Evolutionary conservation across 2,329 filamentous ascomycete species (phyloP).

Genomic region (Teratosphaeria zuluensis): DNA sequence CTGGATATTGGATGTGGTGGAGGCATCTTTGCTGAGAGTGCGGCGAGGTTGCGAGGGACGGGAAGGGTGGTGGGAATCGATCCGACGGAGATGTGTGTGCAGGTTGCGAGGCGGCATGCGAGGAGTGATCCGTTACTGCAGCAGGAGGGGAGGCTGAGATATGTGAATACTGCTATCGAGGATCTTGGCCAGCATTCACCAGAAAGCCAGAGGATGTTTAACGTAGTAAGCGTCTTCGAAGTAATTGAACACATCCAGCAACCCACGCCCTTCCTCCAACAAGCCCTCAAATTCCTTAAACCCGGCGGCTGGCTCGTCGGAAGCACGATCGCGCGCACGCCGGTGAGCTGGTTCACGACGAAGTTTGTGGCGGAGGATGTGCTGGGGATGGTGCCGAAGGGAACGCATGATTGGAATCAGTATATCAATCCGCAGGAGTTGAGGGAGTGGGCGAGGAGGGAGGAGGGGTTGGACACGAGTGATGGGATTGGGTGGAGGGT

Average conservation of each 20-base stretch:
- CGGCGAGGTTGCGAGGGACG: conserved; percentile 53
- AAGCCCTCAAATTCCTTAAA: conserved; percentile 64
- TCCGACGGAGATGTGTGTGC: conserved; percentile 62
- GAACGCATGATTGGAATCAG: conserved; percentile 94
- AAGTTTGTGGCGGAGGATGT: conserved; percentile 87
- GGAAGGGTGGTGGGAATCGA: conserved; percentile 64
- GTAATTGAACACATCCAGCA: conserved; percentile 86
- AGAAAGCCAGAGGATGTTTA: conserved; percentile 41
- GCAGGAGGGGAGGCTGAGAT: conserved; percentile 48
- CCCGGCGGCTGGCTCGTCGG: conserved; percentile 90
- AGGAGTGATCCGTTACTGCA: conserved; percentile 60
- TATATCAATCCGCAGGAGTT: conserved; percentile 86
- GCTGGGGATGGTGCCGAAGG: conserved; percentile 74
- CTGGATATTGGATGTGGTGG: conserved; percentile 94
- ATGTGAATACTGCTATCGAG: conserved; percentile 71
- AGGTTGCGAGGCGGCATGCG: conserved; percentile 67
- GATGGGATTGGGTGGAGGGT: conserved; percentile 58
- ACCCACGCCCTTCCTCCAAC: conserved; percentile 63
- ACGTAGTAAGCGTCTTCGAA: conserved; percentile 83
- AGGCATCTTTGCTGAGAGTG: conserved; percentile 88
- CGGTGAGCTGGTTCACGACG: conserved; percentile 83
- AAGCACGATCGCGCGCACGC: conserved; percentile 84
- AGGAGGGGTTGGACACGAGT: conserved; percentile 45
- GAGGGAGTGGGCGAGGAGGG: conserved; percentile 35
- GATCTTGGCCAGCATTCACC: conserved; percentile 34